Conservation (phyloP, 2,329 filamentous ascomycete genomes). For the Xylaria sp. region DNA sequence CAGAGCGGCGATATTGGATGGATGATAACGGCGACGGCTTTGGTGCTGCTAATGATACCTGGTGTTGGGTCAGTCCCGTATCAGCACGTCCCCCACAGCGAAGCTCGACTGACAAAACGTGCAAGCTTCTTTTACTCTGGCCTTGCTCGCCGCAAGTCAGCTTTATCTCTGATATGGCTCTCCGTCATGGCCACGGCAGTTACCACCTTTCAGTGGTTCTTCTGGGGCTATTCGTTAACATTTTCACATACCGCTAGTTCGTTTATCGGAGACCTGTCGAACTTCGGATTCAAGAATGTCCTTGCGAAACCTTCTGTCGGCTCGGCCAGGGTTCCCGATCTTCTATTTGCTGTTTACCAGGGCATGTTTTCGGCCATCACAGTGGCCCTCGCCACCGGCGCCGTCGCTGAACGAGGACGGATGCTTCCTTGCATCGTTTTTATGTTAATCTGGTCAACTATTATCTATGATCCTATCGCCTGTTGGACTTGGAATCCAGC, state of each 20-base stretch:
- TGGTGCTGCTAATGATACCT: conserved; percentile 92
- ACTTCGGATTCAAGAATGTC: conserved; percentile 82
- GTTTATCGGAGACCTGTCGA: conserved; percentile 81
- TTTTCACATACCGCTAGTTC: conserved; percentile 81
- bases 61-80: conserved; percentile 73
- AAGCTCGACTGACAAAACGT: conserved; percentile 24
- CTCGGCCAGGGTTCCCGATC: conserved; percentile 77
- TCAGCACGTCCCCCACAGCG: neutral
- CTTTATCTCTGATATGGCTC: conserved; percentile 89
- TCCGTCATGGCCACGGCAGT: conserved; percentile 87
- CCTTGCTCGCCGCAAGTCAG: conserved; percentile 87
- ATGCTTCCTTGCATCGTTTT: conserved; percentile 91
- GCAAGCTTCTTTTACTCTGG: conserved; percentile 88
- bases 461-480: conserved; percentile 92
- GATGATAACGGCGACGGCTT: conserved; percentile 82
- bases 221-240: conserved; percentile 86
- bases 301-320: conserved; percentile 80
- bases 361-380: conserved; percentile 90
- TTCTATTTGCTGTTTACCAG: conserved; percentile 87
- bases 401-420: conserved; percentile 85
- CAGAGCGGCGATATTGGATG: conserved; percentile 83
- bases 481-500: conserved; percentile 93
- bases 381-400: conserved; percentile 84
- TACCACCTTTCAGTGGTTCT: conserved; percentile 92
- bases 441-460: conserved; percentile 91